phyloP scores from a whole-genome alignment of 2,329 filamentous ascomycete genomes.

The Chaetomium sp. region DNA sequence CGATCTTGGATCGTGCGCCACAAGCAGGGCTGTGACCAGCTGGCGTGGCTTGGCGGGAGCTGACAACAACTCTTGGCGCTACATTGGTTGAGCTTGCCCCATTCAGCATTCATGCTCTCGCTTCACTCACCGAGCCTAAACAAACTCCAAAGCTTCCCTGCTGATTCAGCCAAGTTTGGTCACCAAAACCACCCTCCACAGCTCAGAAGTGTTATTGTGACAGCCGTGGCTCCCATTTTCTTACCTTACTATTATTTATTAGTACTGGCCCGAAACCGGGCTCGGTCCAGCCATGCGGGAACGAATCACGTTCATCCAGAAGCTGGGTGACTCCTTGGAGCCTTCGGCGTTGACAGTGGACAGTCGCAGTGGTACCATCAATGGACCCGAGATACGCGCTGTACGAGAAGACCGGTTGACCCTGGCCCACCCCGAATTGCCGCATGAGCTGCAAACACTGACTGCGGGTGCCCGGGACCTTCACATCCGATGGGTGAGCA shows the following conservation, averaged over 20 bases:
- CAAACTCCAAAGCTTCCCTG: background rate
- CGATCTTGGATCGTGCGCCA: background rate
- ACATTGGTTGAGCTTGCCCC: background rate
- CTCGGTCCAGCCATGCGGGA: conserved; percentile 54
- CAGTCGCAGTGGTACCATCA: conserved; percentile 41
- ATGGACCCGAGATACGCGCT: conserved; percentile 52
- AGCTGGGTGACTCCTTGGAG: conserved; percentile 56
- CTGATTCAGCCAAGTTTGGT: background rate
- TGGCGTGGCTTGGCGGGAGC: conserved; percentile 8
- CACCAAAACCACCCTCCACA: background rate
- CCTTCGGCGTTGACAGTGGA: conserved; percentile 56
- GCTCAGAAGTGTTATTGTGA: background rate
- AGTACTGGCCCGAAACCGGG: background rate
- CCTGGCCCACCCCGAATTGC: conserved; percentile 65
- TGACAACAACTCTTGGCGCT: background rate
- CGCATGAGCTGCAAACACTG: conserved; percentile 55
- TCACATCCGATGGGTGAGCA: conserved; percentile 72
- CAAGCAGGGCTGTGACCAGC: background rate
- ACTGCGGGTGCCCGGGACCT: conserved; percentile 63
- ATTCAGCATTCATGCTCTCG: background rate
- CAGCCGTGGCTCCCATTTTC: background rate
- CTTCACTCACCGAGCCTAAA: background rate
- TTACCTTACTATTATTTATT: background rate
- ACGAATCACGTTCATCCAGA: conserved; percentile 71
- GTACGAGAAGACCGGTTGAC: conserved; percentile 76